Evolutionary conservation across 176 grass and related monocot genomes (phyloP).

Genomic region (Puya raimondii): DNA sequence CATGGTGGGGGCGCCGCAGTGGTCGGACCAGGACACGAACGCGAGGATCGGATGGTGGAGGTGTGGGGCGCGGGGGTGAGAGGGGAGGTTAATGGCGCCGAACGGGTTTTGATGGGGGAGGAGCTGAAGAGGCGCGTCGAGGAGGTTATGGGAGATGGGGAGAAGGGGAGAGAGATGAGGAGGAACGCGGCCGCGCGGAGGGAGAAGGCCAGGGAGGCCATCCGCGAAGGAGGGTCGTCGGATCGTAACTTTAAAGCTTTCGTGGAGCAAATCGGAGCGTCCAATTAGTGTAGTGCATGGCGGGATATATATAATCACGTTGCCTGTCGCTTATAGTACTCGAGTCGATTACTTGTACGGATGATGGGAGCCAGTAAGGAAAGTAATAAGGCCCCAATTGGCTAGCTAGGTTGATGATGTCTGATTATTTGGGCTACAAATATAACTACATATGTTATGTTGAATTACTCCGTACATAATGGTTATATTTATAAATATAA

Average conservation of each 20-base stretch:
- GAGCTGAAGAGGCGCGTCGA: conserved; percentile 13
- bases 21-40: conserved; percentile 16
- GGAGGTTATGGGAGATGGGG: background rate
- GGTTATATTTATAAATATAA: no score
- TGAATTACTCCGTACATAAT: no score
- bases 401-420: no score
- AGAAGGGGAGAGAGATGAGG: conserved; percentile 17
- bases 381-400: no score
- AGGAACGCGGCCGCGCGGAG: background rate
- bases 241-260: conserved; percentile 11
- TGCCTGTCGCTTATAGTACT: no score
- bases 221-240: conserved; percentile 12
- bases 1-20: conserved; percentile 13
- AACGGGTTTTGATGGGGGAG: background rate
- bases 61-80: conserved; percentile 28
- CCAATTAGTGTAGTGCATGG: no score
- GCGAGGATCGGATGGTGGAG: conserved; percentile 20
- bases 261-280: conserved; percentile 4
- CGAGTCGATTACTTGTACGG: no score
- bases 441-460: no score
- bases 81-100: conserved; percentile 2
- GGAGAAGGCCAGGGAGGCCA: background rate
- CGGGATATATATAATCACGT: no score
- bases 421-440: no score
- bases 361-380: no score